Evolutionary conservation across 179 eudicot species (phyloP).

Genomic region (Camellia oleifera): DNA sequence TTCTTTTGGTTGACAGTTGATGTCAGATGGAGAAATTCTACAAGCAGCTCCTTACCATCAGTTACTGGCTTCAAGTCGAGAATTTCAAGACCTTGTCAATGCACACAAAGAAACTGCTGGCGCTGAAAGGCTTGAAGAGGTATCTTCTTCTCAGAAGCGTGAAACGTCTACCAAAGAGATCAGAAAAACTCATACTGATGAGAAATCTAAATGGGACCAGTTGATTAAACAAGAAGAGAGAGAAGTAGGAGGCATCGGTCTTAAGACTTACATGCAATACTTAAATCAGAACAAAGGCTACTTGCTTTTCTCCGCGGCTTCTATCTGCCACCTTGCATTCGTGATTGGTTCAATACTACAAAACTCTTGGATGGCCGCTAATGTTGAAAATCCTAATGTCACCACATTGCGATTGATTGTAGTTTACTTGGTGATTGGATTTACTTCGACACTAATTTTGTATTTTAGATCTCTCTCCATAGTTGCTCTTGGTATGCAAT

Average conservation of each 20-base stretch:
- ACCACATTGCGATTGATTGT: constrained; percentile 46
- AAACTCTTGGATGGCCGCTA: constrained; percentile 81
- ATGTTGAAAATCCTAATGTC: constrained; percentile 52
- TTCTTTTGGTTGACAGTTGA: constrained; percentile 42
- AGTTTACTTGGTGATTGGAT: constrained; percentile 65
- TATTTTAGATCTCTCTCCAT: constrained; percentile 44
- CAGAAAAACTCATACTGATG: constrained; percentile 20
- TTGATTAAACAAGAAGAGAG: constrained; percentile 74
- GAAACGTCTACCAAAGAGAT: constrained; percentile 38
- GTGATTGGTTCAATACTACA: constrained; percentile 45
- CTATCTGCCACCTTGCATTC: constrained; percentile 42
- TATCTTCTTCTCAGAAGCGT: constrained; percentile 20
- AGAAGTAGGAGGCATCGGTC: constrained; percentile 66
- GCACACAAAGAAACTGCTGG: constrained; percentile 88
- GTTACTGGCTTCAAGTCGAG: constrained; percentile 51
- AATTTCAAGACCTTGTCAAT: constrained; percentile 56
- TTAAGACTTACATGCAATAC: constrained; percentile 58
- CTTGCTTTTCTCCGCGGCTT: constrained; percentile 45
- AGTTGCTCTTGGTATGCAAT: constrained; percentile 52
- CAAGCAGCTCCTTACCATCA: constrained; percentile 57
- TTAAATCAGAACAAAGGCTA: constrained; percentile 60
- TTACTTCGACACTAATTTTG: constrained; percentile 37
- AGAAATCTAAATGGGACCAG: constrained; percentile 34
- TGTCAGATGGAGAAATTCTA: constrained; percentile 67
- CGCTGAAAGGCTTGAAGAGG: constrained; percentile 42